Evolutionary conservation across 2,329 filamentous ascomycete genomes (phyloP), one percentile per base, ranked within the genome.

Genomic region (Fusarium penzigii): DNA sequence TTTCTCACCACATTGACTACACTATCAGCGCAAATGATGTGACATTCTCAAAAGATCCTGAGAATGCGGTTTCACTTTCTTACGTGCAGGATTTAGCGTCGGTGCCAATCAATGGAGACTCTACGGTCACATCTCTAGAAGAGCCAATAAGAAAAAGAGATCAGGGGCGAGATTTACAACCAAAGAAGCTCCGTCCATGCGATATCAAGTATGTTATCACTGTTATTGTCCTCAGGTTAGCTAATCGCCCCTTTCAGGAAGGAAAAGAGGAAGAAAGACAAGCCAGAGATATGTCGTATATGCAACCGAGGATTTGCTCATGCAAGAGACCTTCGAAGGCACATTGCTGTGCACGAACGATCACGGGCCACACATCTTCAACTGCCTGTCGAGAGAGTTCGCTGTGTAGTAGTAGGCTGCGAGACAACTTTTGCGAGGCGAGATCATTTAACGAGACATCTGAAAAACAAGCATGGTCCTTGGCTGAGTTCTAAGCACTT

Each of bases 401-500:
- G 12, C 29, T 2, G 17, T 17, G 3, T 57, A 55, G 20, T 25
- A 29, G n/a, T 16, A 44, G n/a, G n/a, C 2, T 57, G 55, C 13
- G 11, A 25, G 7, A 6, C n/a, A 14, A 5, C 29, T 3, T 55
- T 48, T 41, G 17, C 55, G 13, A 58, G 55, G 10, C 7, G 6
- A 2, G 55, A 57, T 39, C 46, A 55, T 46, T 13, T 46, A 6
- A 57, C 12, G 17, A 39, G 55, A 38, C 55, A 57, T 44, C 5
- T 44, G 1, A 48, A 34, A 16, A 42, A 7, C 7, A 52, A 55
- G 44, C 55, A 57, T 13, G 51, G 55, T n/a, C n/a, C n/a, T n/a
- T n/a, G n/a, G n/a, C n/a, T n/a, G n/a, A n/a, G n/a, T n/a, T n/a
- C n/a, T n/a, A n/a, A n/a, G n/a, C n/a, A n/a, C n/a, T n/a, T n/a